Conservation (phyloP, 2,329 filamentous ascomycete genomes). For the Colletotrichum australisinense region DNA sequence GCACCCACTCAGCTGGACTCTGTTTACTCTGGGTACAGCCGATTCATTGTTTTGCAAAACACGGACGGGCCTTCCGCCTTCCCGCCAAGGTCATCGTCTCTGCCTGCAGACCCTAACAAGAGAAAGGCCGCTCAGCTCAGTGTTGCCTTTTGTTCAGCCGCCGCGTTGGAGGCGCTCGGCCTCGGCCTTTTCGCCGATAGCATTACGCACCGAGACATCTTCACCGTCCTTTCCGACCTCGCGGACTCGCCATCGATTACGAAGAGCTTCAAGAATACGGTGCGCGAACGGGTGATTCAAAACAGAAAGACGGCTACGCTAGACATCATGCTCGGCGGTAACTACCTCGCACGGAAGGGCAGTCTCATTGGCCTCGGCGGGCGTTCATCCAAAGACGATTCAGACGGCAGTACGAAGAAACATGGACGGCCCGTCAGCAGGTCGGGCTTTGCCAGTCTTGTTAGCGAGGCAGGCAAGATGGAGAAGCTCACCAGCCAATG, state of each 20-base stretch:
- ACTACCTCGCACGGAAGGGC: slow-evolving; percentile 27
- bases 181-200: slow-evolving; percentile 45
- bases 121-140: slow-evolving; percentile 46
- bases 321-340: slow-evolving; percentile 39
- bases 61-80: slow-evolving; percentile 34
- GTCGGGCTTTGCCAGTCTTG: slow-evolving; percentile 31
- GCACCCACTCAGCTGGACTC: slow-evolving; percentile 14
- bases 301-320: slow-evolving; percentile 50
- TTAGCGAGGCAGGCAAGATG: slow-evolving; percentile 21
- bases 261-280: slow-evolving; percentile 55
- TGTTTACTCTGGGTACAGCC: slow-evolving; percentile 42
- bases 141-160: slow-evolving; percentile 59
- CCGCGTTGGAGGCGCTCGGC: slow-evolving; percentile 59
- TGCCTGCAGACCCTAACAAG: slow-evolving; percentile 39
- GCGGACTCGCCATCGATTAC: slow-evolving; percentile 55
- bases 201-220: slow-evolving; percentile 61
- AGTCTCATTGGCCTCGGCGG: slow-evolving; percentile 33
- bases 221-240: slow-evolving; percentile 63
- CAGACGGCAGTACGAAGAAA: slow-evolving; percentile 18
- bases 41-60: slow-evolving; percentile 46
- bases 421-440: slow-evolving; percentile 20
- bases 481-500: slow-evolving; percentile 35
- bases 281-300: slow-evolving; percentile 51
- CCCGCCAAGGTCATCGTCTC: slow-evolving; percentile 37
- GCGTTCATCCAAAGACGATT: slow-evolving; percentile 23